phyloP scores from a whole-genome alignment of 768 basidiomycete genomes.

The Galerina sulciceps region DNA sequence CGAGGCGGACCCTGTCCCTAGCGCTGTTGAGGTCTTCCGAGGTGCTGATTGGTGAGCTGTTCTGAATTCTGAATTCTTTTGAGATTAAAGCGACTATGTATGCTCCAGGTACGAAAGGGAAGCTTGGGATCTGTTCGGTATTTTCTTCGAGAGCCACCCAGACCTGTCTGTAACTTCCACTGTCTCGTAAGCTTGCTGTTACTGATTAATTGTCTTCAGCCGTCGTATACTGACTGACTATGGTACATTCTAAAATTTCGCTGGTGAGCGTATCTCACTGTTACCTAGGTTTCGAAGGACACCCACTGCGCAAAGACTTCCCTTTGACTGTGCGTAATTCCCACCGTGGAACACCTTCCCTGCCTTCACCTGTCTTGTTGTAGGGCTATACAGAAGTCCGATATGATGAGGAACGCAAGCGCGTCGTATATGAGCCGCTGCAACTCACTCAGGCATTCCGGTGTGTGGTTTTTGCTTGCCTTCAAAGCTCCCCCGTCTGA shows the following conservation, averaged over 20 bases:
- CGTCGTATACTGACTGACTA: conserved; percentile 99
- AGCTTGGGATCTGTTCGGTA: conserved; percentile 96
- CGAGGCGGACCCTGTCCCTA: conserved; percentile 91
- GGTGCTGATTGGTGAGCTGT: conserved; percentile 87
- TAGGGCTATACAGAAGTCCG: conserved; percentile 99
- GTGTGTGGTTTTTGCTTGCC: conserved; percentile 42
- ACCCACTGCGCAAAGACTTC: conserved; percentile 98
- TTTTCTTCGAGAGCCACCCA: conserved; percentile 96
- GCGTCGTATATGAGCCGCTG: conserved; percentile 96
- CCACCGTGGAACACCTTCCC: not conserved
- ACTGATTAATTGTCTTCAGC: conserved; percentile 41
- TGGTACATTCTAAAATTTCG: conserved; percentile 47
- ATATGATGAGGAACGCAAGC: conserved; percentile 97
- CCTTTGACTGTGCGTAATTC: conserved; percentile 79
- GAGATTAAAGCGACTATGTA: not conserved
- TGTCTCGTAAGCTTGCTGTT: not conserved
- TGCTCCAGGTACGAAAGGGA: conserved; percentile 88
- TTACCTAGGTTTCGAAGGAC: conserved; percentile 86
- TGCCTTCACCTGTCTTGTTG: not conserved
- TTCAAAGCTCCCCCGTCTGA: not conserved
- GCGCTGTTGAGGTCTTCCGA: conserved; percentile 74
- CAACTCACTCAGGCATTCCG: conserved; percentile 98
- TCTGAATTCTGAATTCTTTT: not conserved
- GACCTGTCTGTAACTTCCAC: conserved; percentile 72
- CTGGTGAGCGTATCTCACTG: conserved; percentile 9